A percentile compares a stretch with the other conserved stretches of the same genome.
Evolutionary conservation across 163 green algal genomes (phyloP).

Genomic region (Scenedesmus sp.): DNA sequence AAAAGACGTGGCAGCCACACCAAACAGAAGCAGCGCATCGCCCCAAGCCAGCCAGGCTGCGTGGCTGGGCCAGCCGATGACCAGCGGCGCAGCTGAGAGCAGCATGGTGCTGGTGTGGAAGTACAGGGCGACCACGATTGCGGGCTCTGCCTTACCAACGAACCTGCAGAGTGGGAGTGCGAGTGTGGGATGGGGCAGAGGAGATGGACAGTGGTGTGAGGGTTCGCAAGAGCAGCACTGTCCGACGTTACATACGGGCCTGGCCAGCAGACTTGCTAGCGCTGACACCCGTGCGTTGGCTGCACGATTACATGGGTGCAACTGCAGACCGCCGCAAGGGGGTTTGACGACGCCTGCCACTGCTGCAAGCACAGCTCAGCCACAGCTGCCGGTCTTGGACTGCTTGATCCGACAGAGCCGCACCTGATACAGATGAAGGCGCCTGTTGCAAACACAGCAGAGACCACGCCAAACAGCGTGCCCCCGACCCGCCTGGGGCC

Average conservation of each 20-base stretch:
- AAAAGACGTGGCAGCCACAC: conserved; percentile 64
- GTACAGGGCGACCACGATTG: conserved; percentile 64
- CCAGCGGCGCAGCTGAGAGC: conserved; percentile 60
- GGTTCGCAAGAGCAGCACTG: too few relatives aligned
- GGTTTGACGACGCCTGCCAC: too few relatives aligned
- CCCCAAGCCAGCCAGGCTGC: conserved; percentile 49
- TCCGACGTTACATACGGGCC: too few relatives aligned
- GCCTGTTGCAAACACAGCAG: conserved; percentile 56
- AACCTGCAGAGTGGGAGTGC: not conserved
- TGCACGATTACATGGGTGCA: too few relatives aligned
- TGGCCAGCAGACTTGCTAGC: not conserved
- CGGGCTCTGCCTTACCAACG: conserved; percentile 68
- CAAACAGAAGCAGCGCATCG: conserved; percentile 65
- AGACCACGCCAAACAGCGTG: conserved; percentile 58
- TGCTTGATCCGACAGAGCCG: not conserved
- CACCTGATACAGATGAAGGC: conserved; percentile 71
- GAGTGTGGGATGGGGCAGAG: too few relatives aligned
- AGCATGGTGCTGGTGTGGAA: conserved; percentile 71
- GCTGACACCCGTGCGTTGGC: too few relatives aligned
- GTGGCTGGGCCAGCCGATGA: conserved; percentile 55
- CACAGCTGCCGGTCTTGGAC: not conserved
- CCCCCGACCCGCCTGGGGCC: conserved; percentile 57
- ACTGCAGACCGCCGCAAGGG: not conserved
- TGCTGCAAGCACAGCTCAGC: not conserved
- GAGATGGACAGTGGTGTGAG: too few relatives aligned